Percentiles rank a stretch among this genome's conserved stretches.
Evolutionary conservation across 2,329 filamentous ascomycete species (phyloP).

Genomic region (Polytolypa hystricis): DNA sequence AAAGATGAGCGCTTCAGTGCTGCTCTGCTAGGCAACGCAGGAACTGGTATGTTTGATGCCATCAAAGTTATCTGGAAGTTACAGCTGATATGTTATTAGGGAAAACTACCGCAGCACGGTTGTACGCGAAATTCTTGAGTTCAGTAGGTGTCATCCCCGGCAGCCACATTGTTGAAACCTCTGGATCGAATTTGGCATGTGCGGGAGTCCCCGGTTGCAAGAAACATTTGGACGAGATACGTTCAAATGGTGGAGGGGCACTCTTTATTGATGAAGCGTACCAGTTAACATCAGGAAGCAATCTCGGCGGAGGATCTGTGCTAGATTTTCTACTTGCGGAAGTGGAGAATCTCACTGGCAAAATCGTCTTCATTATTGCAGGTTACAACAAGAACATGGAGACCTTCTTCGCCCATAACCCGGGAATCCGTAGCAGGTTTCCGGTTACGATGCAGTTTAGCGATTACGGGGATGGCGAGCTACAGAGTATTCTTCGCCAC

Average conservation of each 20-base stretch:
- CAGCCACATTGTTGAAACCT: slow-evolving; percentile 51
- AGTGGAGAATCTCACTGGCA: slow-evolving; percentile 59
- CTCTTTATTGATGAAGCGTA: slow-evolving; percentile 74
- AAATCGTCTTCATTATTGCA: slow-evolving; percentile 60
- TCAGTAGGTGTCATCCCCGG: slow-evolving; percentile 54
- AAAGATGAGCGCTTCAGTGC: slow-evolving; percentile 50
- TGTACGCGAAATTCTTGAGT: slow-evolving; percentile 56
- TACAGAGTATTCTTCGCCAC: slow-evolving; percentile 49
- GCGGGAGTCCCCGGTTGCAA: slow-evolving; percentile 50
- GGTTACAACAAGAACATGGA: slow-evolving; percentile 70
- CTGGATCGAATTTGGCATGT: slow-evolving; percentile 55
- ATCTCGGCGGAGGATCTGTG: slow-evolving; percentile 46
- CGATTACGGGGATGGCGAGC: slow-evolving; percentile 57
- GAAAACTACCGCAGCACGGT: slow-evolving; percentile 64
- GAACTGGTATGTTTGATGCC: slow-evolving; percentile 46
- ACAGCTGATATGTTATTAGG: slow-evolving; percentile 26
- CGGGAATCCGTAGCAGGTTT: slow-evolving; percentile 58
- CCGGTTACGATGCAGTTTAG: slow-evolving; percentile 54
- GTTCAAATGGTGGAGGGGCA: slow-evolving; percentile 52
- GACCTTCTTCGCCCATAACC: slow-evolving; percentile 62
- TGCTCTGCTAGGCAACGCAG: slow-evolving; percentile 60
- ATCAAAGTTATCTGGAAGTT: slow-evolving; percentile 1
- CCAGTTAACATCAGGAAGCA: slow-evolving; percentile 53
- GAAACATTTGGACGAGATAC: slow-evolving; percentile 45
- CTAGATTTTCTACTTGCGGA: slow-evolving; percentile 62